phyloP scores from a whole-genome alignment of 1,284 basidiomycete species.

The Lentinula novae-zelandiae region DNA sequence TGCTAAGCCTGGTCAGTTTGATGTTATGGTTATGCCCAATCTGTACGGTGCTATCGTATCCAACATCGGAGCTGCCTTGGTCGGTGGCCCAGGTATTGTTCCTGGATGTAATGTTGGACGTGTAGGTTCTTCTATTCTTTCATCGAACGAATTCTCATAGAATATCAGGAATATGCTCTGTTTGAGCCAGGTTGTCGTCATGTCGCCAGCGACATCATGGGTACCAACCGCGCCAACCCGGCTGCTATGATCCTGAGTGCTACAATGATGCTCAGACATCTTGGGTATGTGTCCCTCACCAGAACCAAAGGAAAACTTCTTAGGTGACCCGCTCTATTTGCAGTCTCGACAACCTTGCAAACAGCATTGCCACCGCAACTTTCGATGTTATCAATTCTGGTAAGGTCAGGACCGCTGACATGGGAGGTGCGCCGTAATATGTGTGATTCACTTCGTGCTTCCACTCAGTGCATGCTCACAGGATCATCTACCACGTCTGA shows the following conservation, averaged over 20 bases:
- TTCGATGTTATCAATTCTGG: slow-evolving; percentile 92
- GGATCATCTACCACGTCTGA: slow-evolving; percentile 88
- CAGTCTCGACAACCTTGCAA: slow-evolving; percentile 91
- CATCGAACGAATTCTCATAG: neutral
- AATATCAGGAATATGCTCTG: slow-evolving; percentile 84
- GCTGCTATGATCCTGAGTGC: slow-evolving; percentile 97
- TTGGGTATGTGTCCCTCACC: slow-evolving; percentile 58
- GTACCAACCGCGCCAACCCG: slow-evolving; percentile 96
- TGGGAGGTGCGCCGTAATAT: slow-evolving; percentile 73
- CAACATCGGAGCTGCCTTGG: slow-evolving; percentile 97
- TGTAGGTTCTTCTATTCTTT: slow-evolving; percentile 38
- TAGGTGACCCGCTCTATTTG: slow-evolving; percentile 10
- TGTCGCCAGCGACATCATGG: slow-evolving; percentile 98
- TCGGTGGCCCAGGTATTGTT: slow-evolving; percentile 96
- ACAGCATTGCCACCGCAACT: slow-evolving; percentile 90
- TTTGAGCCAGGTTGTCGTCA: slow-evolving; percentile 99
- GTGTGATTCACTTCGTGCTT: neutral
- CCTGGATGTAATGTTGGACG: slow-evolving; percentile 98
- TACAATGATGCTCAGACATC: slow-evolving; percentile 98
- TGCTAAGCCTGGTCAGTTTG: slow-evolving; percentile 92
- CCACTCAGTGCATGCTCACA: slow-evolving; percentile 23
- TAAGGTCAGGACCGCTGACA: slow-evolving; percentile 91
- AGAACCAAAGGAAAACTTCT: neutral
- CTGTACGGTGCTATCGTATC: slow-evolving; percentile 96
- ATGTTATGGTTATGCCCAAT: slow-evolving; percentile 99